Evolutionary conservation across 2,329 filamentous ascomycete species (phyloP).

Genomic region (Apiospora hydei): DNA sequence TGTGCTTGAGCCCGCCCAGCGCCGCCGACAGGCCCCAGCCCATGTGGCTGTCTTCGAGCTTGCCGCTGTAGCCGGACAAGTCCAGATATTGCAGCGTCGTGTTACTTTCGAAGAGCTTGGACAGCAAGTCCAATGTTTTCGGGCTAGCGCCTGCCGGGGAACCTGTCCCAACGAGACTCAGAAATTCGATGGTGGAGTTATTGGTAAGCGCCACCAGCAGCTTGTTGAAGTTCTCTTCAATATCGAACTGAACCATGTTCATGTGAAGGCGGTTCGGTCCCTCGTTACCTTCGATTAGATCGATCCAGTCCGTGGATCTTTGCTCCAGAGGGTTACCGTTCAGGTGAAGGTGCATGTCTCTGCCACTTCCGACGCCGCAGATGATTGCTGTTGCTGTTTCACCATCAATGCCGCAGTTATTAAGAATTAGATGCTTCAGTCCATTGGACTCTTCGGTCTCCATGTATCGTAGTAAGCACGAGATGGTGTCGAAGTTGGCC

Average conservation of each 20-base stretch:
- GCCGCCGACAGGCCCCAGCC: constrained; percentile 60
- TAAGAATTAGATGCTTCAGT: constrained; percentile 55
- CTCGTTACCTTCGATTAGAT: constrained; percentile 54
- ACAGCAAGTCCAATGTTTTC: constrained; percentile 56
- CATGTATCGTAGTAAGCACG: constrained; percentile 55
- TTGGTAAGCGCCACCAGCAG: constrained; percentile 57
- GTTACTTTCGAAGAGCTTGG: constrained; percentile 60
- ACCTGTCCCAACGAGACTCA: constrained; percentile 63
- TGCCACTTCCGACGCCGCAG: constrained; percentile 55
- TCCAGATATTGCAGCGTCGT: constrained; percentile 60
- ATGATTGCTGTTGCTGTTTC: constrained; percentile 58
- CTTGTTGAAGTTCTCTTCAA: constrained; percentile 59
- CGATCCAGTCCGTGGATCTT: constrained; percentile 58
- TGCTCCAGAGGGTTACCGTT: constrained; percentile 61
- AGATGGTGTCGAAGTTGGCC: constrained; percentile 58
- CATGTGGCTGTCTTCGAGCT: constrained; percentile 64
- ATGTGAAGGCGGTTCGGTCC: constrained; percentile 59
- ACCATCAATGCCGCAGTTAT: constrained; percentile 60
- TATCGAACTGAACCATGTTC: constrained; percentile 64
- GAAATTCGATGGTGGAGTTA: constrained; percentile 58
- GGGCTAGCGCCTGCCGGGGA: constrained; percentile 54
- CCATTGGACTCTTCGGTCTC: constrained; percentile 47
- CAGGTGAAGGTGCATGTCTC: constrained; percentile 56
- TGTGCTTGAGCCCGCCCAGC: constrained; percentile 54
- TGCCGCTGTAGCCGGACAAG: constrained; percentile 63